These are phyloP conservation scores for Coniochaeta ligniaria DNA, from an alignment of 2,329 filamentous ascomycete genomes.

Conservation along the genomic window DNA sequence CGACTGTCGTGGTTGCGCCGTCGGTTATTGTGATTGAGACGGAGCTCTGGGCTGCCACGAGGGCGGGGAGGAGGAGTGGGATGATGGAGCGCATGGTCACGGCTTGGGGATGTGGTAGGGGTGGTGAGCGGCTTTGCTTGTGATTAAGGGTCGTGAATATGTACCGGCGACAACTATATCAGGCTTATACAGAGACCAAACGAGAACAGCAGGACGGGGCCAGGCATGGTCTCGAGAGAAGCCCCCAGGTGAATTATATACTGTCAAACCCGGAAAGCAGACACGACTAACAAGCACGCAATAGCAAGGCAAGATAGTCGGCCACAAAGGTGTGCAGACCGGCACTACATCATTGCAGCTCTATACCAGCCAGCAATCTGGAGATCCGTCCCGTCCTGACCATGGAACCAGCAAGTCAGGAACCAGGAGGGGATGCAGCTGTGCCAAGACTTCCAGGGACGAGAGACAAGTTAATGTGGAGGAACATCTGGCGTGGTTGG, in stretches of 20 bases:
- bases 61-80: slow-evolving; percentile 9
- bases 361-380: background rate
- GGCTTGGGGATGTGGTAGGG: background rate
- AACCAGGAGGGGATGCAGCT: background rate
- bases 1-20: slow-evolving; percentile 12
- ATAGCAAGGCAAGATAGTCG: background rate
- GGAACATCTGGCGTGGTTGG: background rate
- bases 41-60: slow-evolving; percentile 13
- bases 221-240: background rate
- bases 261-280: background rate
- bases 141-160: background rate
- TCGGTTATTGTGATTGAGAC: slow-evolving; percentile 10
- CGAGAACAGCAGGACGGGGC: background rate
- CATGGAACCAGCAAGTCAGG: background rate
- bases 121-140: background rate
- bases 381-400: background rate
- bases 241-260: background rate
- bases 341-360: background rate
- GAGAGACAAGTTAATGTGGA: background rate
- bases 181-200: background rate
- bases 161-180: background rate
- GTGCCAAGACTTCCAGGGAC: background rate
- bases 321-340: background rate
- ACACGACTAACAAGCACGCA: background rate
- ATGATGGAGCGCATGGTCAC: background rate